Conservation (phyloP, 306 rosid species). For the Sicyos baderoa region DNA sequence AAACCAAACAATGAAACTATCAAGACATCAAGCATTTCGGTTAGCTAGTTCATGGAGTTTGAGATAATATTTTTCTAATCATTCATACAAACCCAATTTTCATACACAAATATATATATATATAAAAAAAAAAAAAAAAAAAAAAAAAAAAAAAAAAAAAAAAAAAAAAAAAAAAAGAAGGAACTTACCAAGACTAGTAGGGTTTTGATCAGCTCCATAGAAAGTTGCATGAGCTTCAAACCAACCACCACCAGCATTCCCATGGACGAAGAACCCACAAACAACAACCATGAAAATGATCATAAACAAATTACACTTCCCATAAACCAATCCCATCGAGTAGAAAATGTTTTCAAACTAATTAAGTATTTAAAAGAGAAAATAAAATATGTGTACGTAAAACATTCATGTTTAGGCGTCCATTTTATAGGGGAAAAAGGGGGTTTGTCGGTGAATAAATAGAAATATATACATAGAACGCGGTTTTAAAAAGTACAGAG, state of each 20-base stretch:
- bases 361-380: background rate
- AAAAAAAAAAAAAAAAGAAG: no score
- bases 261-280: conserved; percentile 16
- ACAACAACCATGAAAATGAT: conserved; percentile 11
- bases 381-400: background rate
- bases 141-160: no score
- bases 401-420: background rate
- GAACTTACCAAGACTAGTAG: conserved; percentile 52
- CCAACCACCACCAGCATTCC: conserved; percentile 40
- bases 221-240: conserved; percentile 76
- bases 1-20: no score
- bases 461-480: background rate
- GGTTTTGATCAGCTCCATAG: conserved; percentile 65
- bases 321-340: conserved; percentile 26
- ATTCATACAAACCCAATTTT: background rate
- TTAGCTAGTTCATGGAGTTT: no score
- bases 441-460: conserved; percentile 7
- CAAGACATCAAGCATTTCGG: no score
- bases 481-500: conserved; percentile 18
- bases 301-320: conserved; percentile 17
- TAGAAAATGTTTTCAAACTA: conserved; percentile 18
- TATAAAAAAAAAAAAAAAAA: no score
- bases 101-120: no score
- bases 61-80: no score
- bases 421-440: background rate